These are phyloP conservation scores for Saturnispora saitoi DNA, from an alignment of 805 yeast species.

Conservation along the genomic window DNA sequence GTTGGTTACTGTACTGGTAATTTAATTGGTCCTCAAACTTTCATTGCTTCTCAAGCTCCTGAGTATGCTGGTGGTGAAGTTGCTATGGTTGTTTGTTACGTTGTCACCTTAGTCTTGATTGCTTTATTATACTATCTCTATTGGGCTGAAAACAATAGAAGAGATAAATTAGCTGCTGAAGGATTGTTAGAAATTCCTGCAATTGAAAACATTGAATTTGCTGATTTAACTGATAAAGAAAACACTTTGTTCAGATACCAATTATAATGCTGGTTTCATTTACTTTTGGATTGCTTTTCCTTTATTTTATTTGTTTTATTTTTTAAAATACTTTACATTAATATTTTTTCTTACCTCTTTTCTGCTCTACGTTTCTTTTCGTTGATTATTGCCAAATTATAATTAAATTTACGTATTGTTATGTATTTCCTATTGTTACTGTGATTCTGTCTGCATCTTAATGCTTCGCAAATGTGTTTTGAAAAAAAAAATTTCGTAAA, in stretches of 20 bases:
- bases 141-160: slow-evolving; percentile 13
- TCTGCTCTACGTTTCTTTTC: no score
- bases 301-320: neutral
- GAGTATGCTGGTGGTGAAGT: slow-evolving; percentile 45
- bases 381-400: no score
- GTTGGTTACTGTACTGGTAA: slow-evolving; percentile 63
- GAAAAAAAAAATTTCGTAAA: no score
- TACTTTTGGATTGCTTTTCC: no score
- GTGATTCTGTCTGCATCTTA: no score
- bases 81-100: slow-evolving; percentile 31
- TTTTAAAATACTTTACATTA: no score
- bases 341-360: no score
- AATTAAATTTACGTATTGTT: no score
- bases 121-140: slow-evolving; percentile 14
- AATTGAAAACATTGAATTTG: slow-evolving; percentile 15
- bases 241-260: slow-evolving; percentile 15
- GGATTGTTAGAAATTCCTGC: slow-evolving; percentile 7
- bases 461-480: no score
- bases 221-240: slow-evolving; percentile 19
- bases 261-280: slow-evolving; percentile 7
- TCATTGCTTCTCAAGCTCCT: slow-evolving; percentile 50
- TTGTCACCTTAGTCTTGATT: slow-evolving; percentile 16
- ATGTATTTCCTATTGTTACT: no score
- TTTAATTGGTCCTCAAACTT: slow-evolving; percentile 67
- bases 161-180: slow-evolving; percentile 10